phyloP scores from a whole-genome alignment of 2,329 filamentous ascomycete genomes.

The Aspergillus clavatus region DNA sequence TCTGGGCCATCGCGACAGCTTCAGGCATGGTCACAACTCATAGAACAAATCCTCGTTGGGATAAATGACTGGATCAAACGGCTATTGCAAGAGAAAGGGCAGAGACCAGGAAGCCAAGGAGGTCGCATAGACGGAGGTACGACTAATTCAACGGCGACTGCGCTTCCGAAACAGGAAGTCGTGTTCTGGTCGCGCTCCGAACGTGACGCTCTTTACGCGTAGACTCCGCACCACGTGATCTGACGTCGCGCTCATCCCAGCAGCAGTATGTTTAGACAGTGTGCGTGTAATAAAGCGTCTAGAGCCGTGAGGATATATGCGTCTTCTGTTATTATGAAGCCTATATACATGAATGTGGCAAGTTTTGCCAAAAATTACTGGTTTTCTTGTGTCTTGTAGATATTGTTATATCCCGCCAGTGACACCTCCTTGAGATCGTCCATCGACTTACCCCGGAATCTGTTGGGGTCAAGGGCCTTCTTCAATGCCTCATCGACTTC shows the following conservation, averaged over 20 bases:
- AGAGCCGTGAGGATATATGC: neutral
- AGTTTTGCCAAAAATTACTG: too few relatives aligned
- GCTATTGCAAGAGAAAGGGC: neutral
- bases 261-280: too few relatives aligned
- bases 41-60: constrained; percentile 7
- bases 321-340: too few relatives aligned
- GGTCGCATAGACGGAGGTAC: neutral
- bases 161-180: constrained; percentile 8
- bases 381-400: constrained; percentile 23
- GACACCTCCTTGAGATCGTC: constrained; percentile 19
- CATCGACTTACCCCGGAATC: constrained; percentile 20
- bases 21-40: constrained; percentile 34
- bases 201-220: constrained; percentile 27
- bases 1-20: constrained; percentile 53
- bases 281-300: too few relatives aligned
- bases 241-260: neutral
- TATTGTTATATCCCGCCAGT: constrained; percentile 28
- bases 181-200: constrained; percentile 20
- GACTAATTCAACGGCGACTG: constrained; percentile 10
- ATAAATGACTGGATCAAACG: neutral
- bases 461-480: constrained; percentile 20
- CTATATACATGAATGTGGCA: too few relatives aligned
- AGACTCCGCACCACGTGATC: neutral
- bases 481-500: constrained; percentile 14
- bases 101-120: neutral